A percentile compares a stretch with the other conserved stretches of the same genome.
Conservation (phyloP, 768 basidiomycete species). For the Boletales sp. region DNA sequence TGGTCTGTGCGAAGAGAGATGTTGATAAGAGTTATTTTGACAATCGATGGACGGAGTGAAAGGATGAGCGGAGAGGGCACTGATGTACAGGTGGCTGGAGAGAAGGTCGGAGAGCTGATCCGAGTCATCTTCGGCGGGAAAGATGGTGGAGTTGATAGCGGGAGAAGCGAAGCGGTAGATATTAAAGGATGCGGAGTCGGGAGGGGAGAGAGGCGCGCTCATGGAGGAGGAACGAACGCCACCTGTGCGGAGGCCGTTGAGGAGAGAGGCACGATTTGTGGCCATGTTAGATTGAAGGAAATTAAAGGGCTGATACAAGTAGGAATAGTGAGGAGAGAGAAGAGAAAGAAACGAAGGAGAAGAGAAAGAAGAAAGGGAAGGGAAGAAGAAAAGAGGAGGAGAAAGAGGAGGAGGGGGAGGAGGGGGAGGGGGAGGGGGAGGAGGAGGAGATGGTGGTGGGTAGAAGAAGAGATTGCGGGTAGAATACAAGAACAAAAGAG, state of each 20-base stretch:
- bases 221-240: constrained; percentile 77
- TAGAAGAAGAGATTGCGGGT: constrained; percentile 6
- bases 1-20: constrained; percentile 50
- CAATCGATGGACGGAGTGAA: constrained; percentile 74
- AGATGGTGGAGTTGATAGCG: constrained; percentile 42
- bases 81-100: constrained; percentile 50
- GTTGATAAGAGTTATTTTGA: constrained; percentile 59
- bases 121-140: constrained; percentile 51
- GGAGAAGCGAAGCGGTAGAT: constrained; percentile 49
- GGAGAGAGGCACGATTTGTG: constrained; percentile 73
- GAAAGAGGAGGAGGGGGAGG: neutral
- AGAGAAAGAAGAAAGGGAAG: constrained; percentile 15
- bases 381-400: constrained; percentile 22
- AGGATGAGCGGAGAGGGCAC: constrained; percentile 39
- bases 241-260: constrained; percentile 85
- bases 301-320: constrained; percentile 26
- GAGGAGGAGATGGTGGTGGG: neutral
- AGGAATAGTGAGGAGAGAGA: neutral
- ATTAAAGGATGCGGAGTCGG: constrained; percentile 56
- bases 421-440: neutral
- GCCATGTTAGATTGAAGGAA: constrained; percentile 33
- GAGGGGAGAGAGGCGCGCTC: constrained; percentile 63
- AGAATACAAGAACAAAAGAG: constrained; percentile 16
- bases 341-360: constrained; percentile 10
- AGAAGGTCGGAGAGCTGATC: constrained; percentile 61